Base-by-base conservation (phyloP, 2,329 filamentous ascomycete genomes). In the Aureobasidium sp. region DNA sequence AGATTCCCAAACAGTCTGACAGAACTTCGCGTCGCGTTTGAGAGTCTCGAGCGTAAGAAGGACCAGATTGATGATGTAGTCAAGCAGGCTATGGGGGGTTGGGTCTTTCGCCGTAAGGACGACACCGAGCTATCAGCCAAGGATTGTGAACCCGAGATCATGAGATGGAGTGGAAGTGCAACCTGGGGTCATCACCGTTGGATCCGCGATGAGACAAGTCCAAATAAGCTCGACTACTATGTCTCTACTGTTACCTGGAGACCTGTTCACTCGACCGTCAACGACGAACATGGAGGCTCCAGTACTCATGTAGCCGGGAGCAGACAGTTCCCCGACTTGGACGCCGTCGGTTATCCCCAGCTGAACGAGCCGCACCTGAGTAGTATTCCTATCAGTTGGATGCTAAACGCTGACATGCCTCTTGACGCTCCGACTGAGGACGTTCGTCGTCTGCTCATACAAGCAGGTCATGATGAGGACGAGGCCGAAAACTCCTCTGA, bases 31-130 rank as follows among this genome's bases (percentile, higher is more conserved):
- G 74, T 86, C 7, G 82, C 86, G 47, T 72, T 86, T 20, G 86
- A 88, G 72, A 83, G 81, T 3, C 65, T 86, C 9, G 76, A 80
- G 59, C 75, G 81, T 16, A 84, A 84, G 67, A 80, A 78, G 63
- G 70, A 67, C 0, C 82, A 87, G 69, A 71, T 87, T 4, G 75
- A 85, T 47, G 70, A 71, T 10, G 82, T 87, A n/a, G 79, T 81
- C 7, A 68, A 74, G 18, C 67, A 78, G 58, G 78, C 77, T 62
- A 67, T 74, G 1, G 70, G 75, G 33, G 69, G 67, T n/a, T 81
- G 78, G 79, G 73, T 73, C 50, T 79, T 80, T 67, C 72, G 67
- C 64, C 74, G 77, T 23, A 67, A 40, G n/a, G 66, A 72, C 36
- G 68, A 69, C 33, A 64, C 50, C 2, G 36, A 58, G 20, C 27